Percentiles rank a stretch among this genome's conserved stretches.
phyloP scores from a whole-genome alignment of 257 asterid genomes.

The Solanum piurae region DNA sequence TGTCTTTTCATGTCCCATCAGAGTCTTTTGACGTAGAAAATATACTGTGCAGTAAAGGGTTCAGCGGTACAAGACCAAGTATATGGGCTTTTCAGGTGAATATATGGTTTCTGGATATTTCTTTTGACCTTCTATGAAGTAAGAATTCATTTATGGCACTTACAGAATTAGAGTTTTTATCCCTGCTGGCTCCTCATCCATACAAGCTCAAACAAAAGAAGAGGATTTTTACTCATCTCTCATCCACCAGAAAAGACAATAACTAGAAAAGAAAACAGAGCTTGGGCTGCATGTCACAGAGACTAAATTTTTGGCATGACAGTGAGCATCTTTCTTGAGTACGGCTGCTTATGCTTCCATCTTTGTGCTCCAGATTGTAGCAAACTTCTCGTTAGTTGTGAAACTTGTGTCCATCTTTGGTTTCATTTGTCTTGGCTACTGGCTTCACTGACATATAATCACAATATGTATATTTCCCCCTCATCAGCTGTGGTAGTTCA shows the following conservation, averaged over 20 bases:
- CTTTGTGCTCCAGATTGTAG: not conserved
- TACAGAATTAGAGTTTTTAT: not conserved
- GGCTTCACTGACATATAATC: not conserved
- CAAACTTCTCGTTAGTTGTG: not conserved
- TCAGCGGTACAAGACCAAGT: slow-evolving; percentile 65
- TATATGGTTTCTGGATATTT: not conserved
- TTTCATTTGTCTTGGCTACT: not conserved
- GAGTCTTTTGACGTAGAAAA: slow-evolving; percentile 52
- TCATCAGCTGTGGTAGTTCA: not conserved
- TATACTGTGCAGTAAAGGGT: slow-evolving; percentile 47
- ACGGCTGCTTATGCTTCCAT: not conserved
- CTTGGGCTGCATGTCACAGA: not conserved
- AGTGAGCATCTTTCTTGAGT: not conserved
- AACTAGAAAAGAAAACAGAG: not conserved
- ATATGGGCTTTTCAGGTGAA: slow-evolving; percentile 76
- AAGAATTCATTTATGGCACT: not conserved
- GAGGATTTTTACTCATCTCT: not conserved
- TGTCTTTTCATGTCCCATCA: slow-evolving; percentile 45
- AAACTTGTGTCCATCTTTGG: not conserved
- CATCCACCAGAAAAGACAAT: not conserved
- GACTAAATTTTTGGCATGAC: not conserved
- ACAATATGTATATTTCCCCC: not conserved
- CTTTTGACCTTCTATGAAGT: not conserved
- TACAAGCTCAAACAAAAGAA: not conserved
- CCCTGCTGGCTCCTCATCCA: not conserved